Evolutionary conservation across 257 asterid genomes (phyloP).

Genomic region (Salvia miltiorrhiza): DNA sequence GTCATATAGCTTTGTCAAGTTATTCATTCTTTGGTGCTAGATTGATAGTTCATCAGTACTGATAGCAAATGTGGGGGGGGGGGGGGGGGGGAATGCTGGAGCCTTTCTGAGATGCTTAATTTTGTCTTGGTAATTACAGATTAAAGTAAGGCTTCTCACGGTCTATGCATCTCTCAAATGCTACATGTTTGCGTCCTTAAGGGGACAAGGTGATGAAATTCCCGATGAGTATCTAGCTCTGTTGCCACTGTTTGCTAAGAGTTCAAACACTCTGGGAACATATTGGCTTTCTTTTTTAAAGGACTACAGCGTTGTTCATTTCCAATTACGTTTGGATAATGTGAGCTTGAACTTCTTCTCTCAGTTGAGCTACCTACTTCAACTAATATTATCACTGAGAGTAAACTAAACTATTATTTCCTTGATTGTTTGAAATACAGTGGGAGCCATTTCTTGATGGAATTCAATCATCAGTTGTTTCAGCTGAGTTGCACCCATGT

Average conservation of each 20-base stretch:
- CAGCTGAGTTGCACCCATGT: slow-evolving; percentile 75
- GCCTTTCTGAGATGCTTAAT: slow-evolving; percentile 27
- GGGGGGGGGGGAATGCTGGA: too few species aligned
- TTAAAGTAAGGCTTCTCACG: slow-evolving; percentile 88
- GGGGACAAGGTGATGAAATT: slow-evolving; percentile 60
- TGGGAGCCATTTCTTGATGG: slow-evolving; percentile 98
- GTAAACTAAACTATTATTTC: slow-evolving; percentile 23
- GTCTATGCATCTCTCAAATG: slow-evolving; percentile 98
- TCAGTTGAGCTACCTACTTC: slow-evolving; percentile 21
- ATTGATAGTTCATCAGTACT: slow-evolving; percentile 19
- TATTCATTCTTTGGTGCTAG: slow-evolving; percentile 7
- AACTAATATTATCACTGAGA: slow-evolving; percentile 10
- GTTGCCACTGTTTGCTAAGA: slow-evolving; percentile 77
- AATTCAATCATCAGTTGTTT: slow-evolving; percentile 72
- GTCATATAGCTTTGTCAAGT: slow-evolving; percentile 9
- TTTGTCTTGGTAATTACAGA: slow-evolving; percentile 45
- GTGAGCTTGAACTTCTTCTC: slow-evolving; percentile 53
- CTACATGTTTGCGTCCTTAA: slow-evolving; percentile 70
- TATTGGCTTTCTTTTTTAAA: slow-evolving; percentile 90
- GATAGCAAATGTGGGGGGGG: slow-evolving; percentile 3
- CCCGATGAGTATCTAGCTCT: slow-evolving; percentile 75
- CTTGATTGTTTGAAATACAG: slow-evolving; percentile 44
- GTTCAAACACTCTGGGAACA: slow-evolving; percentile 67
- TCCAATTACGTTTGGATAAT: slow-evolving; percentile 55
- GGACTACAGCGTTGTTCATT: slow-evolving; percentile 73